Base-by-base conservation (phyloP, 768 basidiomycete species). In the Nevesoporus exiguus region DNA sequence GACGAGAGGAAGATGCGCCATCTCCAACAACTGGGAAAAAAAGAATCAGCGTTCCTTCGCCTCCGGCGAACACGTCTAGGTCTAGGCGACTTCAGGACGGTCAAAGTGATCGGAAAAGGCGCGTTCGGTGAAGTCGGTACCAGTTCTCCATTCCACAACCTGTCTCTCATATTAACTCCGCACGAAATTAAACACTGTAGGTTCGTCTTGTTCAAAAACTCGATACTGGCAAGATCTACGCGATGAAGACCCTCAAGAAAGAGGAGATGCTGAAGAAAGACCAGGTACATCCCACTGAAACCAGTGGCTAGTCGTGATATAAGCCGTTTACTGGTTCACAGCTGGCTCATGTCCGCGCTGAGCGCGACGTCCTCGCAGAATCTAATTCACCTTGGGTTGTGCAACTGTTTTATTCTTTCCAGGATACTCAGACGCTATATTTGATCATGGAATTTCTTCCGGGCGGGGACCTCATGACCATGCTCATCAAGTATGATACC, bases 251-350 rank as follows among this genome's bases (percentile, higher is more conserved):
- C 22, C 74, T 98, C 67, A 86, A 88, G 73, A 99, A 99, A 76
- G 89, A 89, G 46, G 97, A 98, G 70, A 99, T 98, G 97, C 82
- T 99, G 71, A 96, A 98, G 74, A 97, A 97, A 71, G 97, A 99
- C 67, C 96, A 99, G 79, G 95, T 90, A 55, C 44, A 82, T 48
- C 17, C 3, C 51, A 31, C 50, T 40, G 21, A 25, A 13, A 45
- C 15, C 25, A 30, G 40, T 30, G 14, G 33, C n/a, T 24, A 31
- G 36, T 29, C 58, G 41, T 46, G 49, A 17, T 43, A 41, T 58
- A 44, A 66, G 27, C 22, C 27, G 13, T 31, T 50, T 21, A 19
- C 39, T 0, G 6, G 19, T 22, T 24, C 42, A 40, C 61, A 98
- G 96, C 80, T 98, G 45, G 96, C 97, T 14, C 97, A 99, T 71